These are phyloP conservation scores for Neobulgaria alba DNA, from an alignment of 2,329 filamentous ascomycete genomes.

Conservation along the genomic window DNA sequence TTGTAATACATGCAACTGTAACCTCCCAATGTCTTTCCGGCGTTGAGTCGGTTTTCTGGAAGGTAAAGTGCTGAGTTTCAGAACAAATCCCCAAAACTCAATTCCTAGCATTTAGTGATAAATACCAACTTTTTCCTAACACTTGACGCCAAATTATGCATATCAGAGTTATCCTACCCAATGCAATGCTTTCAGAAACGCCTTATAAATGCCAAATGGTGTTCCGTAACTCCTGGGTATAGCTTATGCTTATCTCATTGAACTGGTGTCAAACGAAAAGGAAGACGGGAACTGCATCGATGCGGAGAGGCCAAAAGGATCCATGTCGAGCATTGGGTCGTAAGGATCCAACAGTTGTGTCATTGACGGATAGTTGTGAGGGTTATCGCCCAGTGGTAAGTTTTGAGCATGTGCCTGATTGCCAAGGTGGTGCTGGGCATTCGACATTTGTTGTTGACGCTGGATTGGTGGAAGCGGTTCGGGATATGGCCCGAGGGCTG, in stretches of 20 bases:
- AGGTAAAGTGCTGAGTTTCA: slow-evolving; percentile 1
- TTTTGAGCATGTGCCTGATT: slow-evolving; percentile 33
- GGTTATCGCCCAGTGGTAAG: slow-evolving; percentile 29
- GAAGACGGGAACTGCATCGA: slow-evolving; percentile 92
- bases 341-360: slow-evolving; percentile 55
- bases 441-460: slow-evolving; percentile 17
- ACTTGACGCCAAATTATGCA: slow-evolving; percentile 1
- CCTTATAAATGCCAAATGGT: slow-evolving; percentile 4
- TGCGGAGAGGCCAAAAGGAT: slow-evolving; percentile 86
- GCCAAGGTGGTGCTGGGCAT: slow-evolving; percentile 16
- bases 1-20: slow-evolving; percentile 1
- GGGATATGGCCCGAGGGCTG: slow-evolving; percentile 59
- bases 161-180: slow-evolving; percentile 2
- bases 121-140: neutral
- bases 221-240: slow-evolving; percentile 24
- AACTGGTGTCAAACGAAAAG: slow-evolving; percentile 57
- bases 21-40: neutral
- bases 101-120: slow-evolving; percentile 1
- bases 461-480: slow-evolving; percentile 39
- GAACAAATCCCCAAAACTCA: slow-evolving; percentile 2
- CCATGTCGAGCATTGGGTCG: slow-evolving; percentile 83
- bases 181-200: slow-evolving; percentile 7
- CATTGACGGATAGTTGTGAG: slow-evolving; percentile 33
- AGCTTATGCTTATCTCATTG: slow-evolving; percentile 27
- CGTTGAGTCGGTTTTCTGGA: neutral